These are phyloP conservation scores for Pyrrhoderma noxium DNA, from an alignment of 1,284 basidiomycete genomes.

Conservation along the genomic window DNA sequence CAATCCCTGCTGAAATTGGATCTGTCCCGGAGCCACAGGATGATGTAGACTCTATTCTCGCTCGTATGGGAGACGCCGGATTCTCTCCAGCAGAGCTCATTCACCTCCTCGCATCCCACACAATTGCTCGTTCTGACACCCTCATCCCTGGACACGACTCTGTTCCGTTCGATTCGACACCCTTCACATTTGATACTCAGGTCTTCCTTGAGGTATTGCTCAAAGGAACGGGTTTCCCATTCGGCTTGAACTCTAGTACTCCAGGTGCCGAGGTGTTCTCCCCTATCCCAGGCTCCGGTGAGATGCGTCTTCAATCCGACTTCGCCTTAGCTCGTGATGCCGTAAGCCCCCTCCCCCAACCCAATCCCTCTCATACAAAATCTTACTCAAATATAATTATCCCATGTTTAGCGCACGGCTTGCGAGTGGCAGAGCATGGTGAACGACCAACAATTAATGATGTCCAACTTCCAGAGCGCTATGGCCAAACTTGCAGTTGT, in stretches of 20 bases:
- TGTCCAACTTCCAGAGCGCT: constrained; percentile 16
- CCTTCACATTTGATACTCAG: constrained; percentile 21
- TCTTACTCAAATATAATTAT: not conserved
- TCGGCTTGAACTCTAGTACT: constrained; percentile 12
- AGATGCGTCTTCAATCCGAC: constrained; percentile 21
- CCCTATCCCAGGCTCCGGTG: constrained; percentile 14
- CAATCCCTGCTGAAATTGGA: constrained; percentile 22
- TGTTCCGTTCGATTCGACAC: constrained; percentile 20
- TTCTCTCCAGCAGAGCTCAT: constrained; percentile 28
- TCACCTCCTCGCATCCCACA: constrained; percentile 23
- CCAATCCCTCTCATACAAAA: not conserved
- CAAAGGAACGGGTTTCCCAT: constrained; percentile 16
- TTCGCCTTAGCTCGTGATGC: constrained; percentile 19
- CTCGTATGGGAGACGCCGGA: constrained; percentile 22
- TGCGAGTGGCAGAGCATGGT: constrained; percentile 19
- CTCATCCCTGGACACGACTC: constrained; percentile 17
- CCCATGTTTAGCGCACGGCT: constrained; percentile 14
- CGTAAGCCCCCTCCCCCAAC: not conserved
- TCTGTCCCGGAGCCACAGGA: constrained; percentile 26
- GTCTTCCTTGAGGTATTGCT: constrained; percentile 21
- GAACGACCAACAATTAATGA: constrained; percentile 18
- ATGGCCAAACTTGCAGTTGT: constrained; percentile 18
- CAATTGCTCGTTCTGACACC: constrained; percentile 20
- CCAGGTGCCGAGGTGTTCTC: constrained; percentile 12
- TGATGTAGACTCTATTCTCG: constrained; percentile 25